Base-by-base conservation (phyloP, 495 filamentous ascomycete species). In the Penicillium chermesinum region DNA sequence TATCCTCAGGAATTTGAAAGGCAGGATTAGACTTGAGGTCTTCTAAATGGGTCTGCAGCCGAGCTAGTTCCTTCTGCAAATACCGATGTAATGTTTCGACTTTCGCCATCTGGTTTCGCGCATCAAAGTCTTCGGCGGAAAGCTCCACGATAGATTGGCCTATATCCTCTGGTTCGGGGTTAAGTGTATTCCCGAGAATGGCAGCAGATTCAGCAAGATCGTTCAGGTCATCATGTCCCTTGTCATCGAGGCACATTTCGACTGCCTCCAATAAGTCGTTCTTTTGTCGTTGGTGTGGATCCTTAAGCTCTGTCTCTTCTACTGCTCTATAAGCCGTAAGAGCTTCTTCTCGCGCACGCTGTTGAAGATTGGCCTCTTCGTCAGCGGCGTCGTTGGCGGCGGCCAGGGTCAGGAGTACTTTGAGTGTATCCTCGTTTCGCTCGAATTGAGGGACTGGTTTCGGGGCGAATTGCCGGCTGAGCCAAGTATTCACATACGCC, bases 401-500 rank as follows among this genome's bases (percentile, higher is more conserved):
- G 17, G 87, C 84, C 8, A 96, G 74, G 13, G 85, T 79, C 7
- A 94, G 76, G 3, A 96, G 72, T 3, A 80, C 83, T 43, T 81
- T 83, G 18, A 96, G 74, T 1, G 90, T 95, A 47, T 89, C 86
- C 38, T 82, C 75, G 59, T 91, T 95, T 55, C 88, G 83, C 66
- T 96, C 91, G 64, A 95, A 93, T 4, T 72, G 54, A 1, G 84
- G 85, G 1, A 81, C 55, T 2, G 74, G 71, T 38, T 77, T 76
- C 1, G 85, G 81, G 7, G 74, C 66, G 59, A 84, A 90, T 53
- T 87, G 83, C 39, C 76, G 72, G 20, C 65, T 60, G 2, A 96
- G 80, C 89, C 91, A 96, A 65, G 73, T 68, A 71, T 94, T 87
- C 57, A 95, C 75, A 58, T 86, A 88, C 44, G 83, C 79, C 91